Base-by-base conservation (phyloP, 257 asterid species). In the Cynanchum wilfordii region DNA sequence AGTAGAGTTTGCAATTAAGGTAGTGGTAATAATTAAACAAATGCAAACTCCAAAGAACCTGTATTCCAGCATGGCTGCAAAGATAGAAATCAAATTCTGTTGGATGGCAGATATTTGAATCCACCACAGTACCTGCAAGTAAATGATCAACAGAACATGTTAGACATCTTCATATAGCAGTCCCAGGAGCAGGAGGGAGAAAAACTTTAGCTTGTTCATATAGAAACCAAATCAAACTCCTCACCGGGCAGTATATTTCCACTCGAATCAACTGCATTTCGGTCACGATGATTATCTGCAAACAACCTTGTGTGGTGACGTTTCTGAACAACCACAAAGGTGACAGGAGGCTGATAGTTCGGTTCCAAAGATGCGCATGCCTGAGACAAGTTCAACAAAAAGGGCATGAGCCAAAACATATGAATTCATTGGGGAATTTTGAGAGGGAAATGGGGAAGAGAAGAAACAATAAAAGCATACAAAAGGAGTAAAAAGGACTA, bases 51-150 rank as follows among this genome's bases (percentile, higher is more conserved):
- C 30, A 17, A 47, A 7, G 10, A 29, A 94, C 97, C 96, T 91
- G 93, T 65, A 94, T 90, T 60, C 97, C 99, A 64, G 99, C 99
- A 86, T 91, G 99, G 77, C 99, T 94, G 80, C 99, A 94, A 16
- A 94, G 95, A 75, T 94, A 94, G 84, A 94, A 94, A 55, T 94
- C 97, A 36, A 94, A 94, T 74, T 94, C 99, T 0, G 99, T 91
- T 0, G 99, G 99, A 66, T 94, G 99, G 77, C 99, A 94, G 44
- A 94, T 94, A 78, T 89, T 94, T 0, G 97, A 88, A 72, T 94
- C 97, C 0, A 94, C 99, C 30, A 94, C 97, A 15, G 99, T 94
- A n/a, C 99, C 99, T 94, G 87, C 13, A 56, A 68, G 10, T 29
- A 38, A 63, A 0, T 29, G 36, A 3, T 2, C 13, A 11, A 19